These are phyloP conservation scores for Rhizoctonia solani DNA, from an alignment of 1,284 basidiomycete species.

Conservation along the genomic window DNA sequence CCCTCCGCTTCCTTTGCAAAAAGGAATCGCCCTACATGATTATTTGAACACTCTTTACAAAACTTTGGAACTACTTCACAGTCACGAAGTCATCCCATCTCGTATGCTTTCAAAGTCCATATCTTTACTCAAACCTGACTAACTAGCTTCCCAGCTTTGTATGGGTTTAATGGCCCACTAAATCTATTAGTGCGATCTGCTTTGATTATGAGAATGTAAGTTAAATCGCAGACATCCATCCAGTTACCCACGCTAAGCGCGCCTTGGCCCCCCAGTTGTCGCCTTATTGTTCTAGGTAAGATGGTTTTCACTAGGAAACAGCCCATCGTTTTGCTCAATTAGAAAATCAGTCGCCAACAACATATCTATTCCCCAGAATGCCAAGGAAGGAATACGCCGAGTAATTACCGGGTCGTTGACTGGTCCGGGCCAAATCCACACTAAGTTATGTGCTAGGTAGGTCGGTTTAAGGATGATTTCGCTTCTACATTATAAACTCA, in stretches of 20 bases:
- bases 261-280: too few relatives aligned
- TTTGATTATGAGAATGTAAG: too few relatives aligned
- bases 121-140: not conserved
- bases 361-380: not conserved
- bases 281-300: too few relatives aligned
- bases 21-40: not conserved
- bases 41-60: not conserved
- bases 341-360: too few relatives aligned
- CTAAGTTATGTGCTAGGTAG: conserved; percentile 1
- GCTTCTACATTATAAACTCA: too few relatives aligned
- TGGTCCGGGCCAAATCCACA: not conserved
- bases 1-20: not conserved
- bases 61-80: not conserved
- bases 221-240: too few relatives aligned
- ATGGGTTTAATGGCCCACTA: not conserved
- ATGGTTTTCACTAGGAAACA: not conserved
- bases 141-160: not conserved
- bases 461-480: too few relatives aligned
- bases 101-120: not conserved
- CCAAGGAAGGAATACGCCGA: not conserved
- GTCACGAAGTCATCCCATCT: not conserved
- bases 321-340: not conserved
- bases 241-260: not conserved
- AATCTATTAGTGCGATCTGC: not conserved
- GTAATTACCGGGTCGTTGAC: not conserved